Evolutionary conservation across 2,329 filamentous ascomycete species (phyloP), one percentile per base, ranked within the genome.

Genomic region (Neocatenulostroma microsporum): DNA sequence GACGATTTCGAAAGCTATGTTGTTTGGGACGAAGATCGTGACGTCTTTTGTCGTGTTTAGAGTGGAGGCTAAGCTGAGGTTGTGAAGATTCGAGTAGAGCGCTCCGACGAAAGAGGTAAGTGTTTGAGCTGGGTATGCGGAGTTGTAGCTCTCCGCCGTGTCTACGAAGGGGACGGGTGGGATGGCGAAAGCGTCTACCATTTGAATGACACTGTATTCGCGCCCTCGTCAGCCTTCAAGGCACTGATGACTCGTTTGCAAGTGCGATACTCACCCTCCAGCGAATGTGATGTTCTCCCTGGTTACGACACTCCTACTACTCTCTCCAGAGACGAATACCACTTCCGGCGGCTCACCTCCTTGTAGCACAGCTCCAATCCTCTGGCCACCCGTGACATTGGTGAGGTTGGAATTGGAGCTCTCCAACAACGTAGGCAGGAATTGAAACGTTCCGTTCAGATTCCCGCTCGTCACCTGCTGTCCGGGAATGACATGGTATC

Each of bases 101-200:
- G 73, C 66, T 17, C 70, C 66, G 15, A 67, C 56, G 8, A 65
- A 55, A 5, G 68, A 62, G 3, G 67, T 72, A 18, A 73, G 57
- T 24, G 69, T 67, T 4, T 62, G 57, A 7, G 57, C 50, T 1
- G 59, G 39, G 33, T 40, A 39, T 24, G 38, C 38, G 10, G 44
- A 19, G 30, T 47, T 45, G 36, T 41, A 45, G n/a, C 33, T 21
- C 14, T 39, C 40, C 1, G 68, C 57, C 0, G 68, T 71, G 12
- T 51, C 51, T 6, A 65, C 61, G 14, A 69, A 49, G 23, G 62
- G 64, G 13, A 53, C 41, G 0, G 72, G 73, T 2, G 71, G 68
- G 1, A 70, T 62, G 27, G 74, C 57, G 15, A 74, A 58, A 21
- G 67, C 68, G 54, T 74, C 70, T 34, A 74, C 62, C 5, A 73